Evolutionary conservation across 495 filamentous ascomycete species (phyloP), one percentile per base, ranked within the genome.

Genomic region (Platismatia glauca): DNA sequence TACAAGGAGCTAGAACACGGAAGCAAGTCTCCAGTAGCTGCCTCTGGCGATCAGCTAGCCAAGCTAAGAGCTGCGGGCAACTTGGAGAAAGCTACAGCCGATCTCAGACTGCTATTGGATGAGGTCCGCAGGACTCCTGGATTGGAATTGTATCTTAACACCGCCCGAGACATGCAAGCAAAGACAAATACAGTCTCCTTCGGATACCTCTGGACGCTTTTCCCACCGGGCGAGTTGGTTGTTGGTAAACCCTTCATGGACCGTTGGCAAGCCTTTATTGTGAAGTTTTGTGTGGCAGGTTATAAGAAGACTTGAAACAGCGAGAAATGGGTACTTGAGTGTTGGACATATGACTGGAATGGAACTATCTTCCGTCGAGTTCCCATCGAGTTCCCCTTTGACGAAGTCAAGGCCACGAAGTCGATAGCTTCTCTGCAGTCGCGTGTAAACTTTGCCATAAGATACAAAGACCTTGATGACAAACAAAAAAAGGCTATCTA

Each of bases 371-470:
- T 69, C 46, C 20, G 15, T 38, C 7, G 24, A 29, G 29, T 35
- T 69, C 33, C 46, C 20, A 15, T 38, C 7, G 24, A 35, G 29
- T 43, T 69, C 33, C 34, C 34, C 16, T 50, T 70, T 29, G 59
- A 70, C 15, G 33, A 43, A 2, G 66, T 68, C 34, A 48, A 66
- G 16, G 64, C 52, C 15, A 38, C 43, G 7, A 59, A 57, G 50
- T 48, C 64, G 5, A 60, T 68, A 7, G 57, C 43, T 9, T 39
- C 67, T 27, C 41, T 68, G 62, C 71, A 75, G 61, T 76, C 76
- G 0, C 72, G 78, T 9, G 77, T 79, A 33, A 77, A 83, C 43
- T 31, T 66, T 22, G 75, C 64, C 38, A 62, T 70, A 41, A 66
- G 62, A 48, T 68, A 70, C 59, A 48, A 56, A 12, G 53, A 66